A percentile compares a stretch with the other conserved stretches of the same genome.
phyloP scores from a whole-genome alignment of 2,329 filamentous ascomycete genomes.

The Cladosporium velox region DNA sequence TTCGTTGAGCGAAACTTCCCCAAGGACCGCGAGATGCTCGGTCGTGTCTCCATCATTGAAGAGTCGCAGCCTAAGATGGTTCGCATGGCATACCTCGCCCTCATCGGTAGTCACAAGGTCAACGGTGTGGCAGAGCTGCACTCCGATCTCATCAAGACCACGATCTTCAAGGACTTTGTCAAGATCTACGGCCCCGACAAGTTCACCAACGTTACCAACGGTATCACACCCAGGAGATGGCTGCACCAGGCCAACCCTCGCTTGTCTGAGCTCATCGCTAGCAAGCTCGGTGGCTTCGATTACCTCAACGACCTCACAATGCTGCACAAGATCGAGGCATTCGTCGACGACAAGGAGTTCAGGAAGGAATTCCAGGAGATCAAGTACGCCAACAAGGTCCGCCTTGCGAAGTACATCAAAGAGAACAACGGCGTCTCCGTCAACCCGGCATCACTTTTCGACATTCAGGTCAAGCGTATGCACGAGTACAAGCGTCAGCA shows the following conservation, averaged over 20 bases:
- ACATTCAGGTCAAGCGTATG: conserved; percentile 98
- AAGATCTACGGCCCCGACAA: conserved; percentile 93
- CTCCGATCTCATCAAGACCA: conserved; percentile 96
- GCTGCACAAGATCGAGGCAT: conserved; percentile 82
- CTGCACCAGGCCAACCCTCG: conserved; percentile 95
- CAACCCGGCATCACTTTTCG: conserved; percentile 86
- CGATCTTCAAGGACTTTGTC: conserved; percentile 99
- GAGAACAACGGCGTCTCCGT: conserved; percentile 75
- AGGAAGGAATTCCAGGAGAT: conserved; percentile 94
- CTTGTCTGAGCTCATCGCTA: conserved; percentile 87
- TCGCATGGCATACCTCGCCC: conserved; percentile 91
- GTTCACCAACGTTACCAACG: conserved; percentile 98
- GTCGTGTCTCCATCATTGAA: conserved; percentile 93
- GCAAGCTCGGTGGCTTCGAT: conserved; percentile 77
- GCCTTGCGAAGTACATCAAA: conserved; percentile 89
- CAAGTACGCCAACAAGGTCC: conserved; percentile 94
- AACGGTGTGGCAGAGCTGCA: conserved; percentile 97
- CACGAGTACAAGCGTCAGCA: conserved; percentile 99
- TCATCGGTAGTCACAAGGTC: conserved; percentile 98
- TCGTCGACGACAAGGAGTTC: conserved; percentile 82
- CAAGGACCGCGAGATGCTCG: conserved; percentile 80
- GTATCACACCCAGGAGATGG: conserved; percentile 94
- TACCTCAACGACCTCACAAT: conserved; percentile 90
- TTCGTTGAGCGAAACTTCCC: conserved; percentile 87
- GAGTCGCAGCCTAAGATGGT: conserved; percentile 97